Evolutionary conservation across 1,284 basidiomycete genomes (phyloP), one percentile per base, ranked within the genome.

Genomic region (Ceratobasidium sp.): DNA sequence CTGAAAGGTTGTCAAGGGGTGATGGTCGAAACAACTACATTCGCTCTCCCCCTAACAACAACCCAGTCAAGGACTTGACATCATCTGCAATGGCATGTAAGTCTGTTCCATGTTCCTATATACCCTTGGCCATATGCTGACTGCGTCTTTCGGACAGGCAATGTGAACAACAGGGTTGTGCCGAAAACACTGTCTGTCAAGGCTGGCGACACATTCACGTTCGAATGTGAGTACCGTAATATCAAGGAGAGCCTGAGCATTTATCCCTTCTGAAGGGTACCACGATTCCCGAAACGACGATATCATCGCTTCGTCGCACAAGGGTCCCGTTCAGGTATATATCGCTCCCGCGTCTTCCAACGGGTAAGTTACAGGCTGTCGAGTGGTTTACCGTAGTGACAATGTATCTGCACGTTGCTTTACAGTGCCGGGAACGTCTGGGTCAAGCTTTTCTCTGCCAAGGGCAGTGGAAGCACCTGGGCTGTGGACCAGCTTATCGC

Each of bases 401-500:
- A 62, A 12, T 7, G 4, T n/a, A 64, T 41, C 60, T 20, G 35
- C n/a, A 41, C n/a, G 71, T 41, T 35, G n/a, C 33, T 30, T 33
- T 35, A 46, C 60, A 71, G 77, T 23, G 68, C 68, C 30, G 77
- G 68, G 35, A 73, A 78, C 55, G 77, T 78, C 18, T 78, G 77
- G 77, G 77, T 78, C 46, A 78, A 78, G 57, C 8, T 78, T 5
- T 78, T 64, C 44, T 68, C 62, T 23, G 27, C 55, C 27, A 71
- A 77, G 52, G 66, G 66, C 4, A 60, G 55, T 44, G 57, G 62
- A 16, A 59, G 65, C n/a, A 77, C 30, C 38, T 77, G 75, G 75
- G 64, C 65, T 12, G 75, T 77, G 8, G 76, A 73, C 62, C 62
- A 77, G 59, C 78, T 79, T 60, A 77, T 79, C 50, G 68, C 75